Conservation (phyloP, 495 filamentous ascomycete species). For the Terfezia boudieri region DNA sequence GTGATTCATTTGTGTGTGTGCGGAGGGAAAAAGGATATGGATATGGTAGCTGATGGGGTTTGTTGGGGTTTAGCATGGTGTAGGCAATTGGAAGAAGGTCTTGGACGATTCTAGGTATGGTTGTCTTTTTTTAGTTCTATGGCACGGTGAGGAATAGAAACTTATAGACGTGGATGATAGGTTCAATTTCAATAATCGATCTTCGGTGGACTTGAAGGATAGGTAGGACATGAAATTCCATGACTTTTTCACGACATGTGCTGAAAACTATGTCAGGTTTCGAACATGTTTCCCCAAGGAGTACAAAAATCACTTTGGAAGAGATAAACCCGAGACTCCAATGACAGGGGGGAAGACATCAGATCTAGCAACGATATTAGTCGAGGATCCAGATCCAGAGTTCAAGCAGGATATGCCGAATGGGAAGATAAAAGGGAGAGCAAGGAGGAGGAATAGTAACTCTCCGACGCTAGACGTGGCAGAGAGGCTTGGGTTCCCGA, state of each 20-base stretch:
- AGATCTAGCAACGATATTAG: no score
- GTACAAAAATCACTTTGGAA: conserved; percentile 12
- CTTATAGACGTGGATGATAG: conserved; percentile 5
- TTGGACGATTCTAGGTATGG: conserved; percentile 27
- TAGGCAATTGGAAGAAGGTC: conserved; percentile 54
- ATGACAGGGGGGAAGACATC: no score
- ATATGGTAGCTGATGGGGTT: conserved; percentile 4
- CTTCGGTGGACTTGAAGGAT: conserved; percentile 51
- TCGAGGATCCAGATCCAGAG: conserved; percentile 10
- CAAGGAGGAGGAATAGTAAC: not conserved
- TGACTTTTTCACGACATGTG: not conserved
- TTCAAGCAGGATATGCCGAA: not conserved
- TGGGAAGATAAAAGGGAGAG: not conserved
- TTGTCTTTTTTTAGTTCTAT: no score
- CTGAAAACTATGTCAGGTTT: conserved; percentile 7
- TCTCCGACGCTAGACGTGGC: not conserved
- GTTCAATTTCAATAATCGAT: conserved; percentile 38
- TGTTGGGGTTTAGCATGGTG: conserved; percentile 24
- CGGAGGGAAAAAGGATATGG: not conserved
- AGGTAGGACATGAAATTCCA: conserved; percentile 12
- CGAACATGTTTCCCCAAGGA: conserved; percentile 19
- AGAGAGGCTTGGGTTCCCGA: not conserved
- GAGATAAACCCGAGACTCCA: not conserved
- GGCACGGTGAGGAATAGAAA: no score
- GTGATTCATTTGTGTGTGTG: conserved; percentile 15